Percentiles rank a stretch among this genome's conserved stretches.
Conservation (phyloP, 2,329 filamentous ascomycete species). For the Whalleya microplaca region DNA sequence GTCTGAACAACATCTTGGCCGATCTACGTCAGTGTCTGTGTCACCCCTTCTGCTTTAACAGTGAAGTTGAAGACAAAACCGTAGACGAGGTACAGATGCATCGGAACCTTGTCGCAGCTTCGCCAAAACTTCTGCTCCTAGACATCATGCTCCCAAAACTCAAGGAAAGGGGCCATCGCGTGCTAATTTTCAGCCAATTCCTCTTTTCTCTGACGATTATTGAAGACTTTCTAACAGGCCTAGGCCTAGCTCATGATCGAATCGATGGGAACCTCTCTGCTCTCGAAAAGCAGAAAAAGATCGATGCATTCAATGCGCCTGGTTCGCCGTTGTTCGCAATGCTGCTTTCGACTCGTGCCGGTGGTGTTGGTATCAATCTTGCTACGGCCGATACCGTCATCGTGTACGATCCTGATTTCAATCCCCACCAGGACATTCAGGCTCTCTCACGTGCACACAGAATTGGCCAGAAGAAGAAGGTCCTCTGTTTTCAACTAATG, state of each 20-base stretch:
- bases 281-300: constrained; percentile 89
- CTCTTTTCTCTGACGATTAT: constrained; percentile 84
- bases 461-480: constrained; percentile 95
- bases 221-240: constrained; percentile 84
- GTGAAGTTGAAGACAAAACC: constrained; percentile 82
- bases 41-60: constrained; percentile 93
- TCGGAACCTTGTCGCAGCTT: constrained; percentile 87
- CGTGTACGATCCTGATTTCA: constrained; percentile 96
- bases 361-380: constrained; percentile 96
- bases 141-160: constrained; percentile 87
- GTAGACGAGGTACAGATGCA: constrained; percentile 64
- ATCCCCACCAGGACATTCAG: constrained; percentile 97
- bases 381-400: constrained; percentile 98
- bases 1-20: constrained; percentile 91
- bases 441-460: constrained; percentile 92
- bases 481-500: constrained; percentile 93
- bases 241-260: constrained; percentile 74
- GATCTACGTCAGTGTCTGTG: constrained; percentile 93
- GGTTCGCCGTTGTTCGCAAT: constrained; percentile 86
- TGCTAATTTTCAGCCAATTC: constrained; percentile 96
- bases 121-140: constrained; percentile 83
- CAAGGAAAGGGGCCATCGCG: constrained; percentile 81
- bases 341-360: constrained; percentile 88
- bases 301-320: constrained; percentile 90
- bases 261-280: constrained; percentile 84